Evolutionary conservation across 2,329 filamentous ascomycete species (phyloP).

Genomic region (Penicillium verrucosum): DNA sequence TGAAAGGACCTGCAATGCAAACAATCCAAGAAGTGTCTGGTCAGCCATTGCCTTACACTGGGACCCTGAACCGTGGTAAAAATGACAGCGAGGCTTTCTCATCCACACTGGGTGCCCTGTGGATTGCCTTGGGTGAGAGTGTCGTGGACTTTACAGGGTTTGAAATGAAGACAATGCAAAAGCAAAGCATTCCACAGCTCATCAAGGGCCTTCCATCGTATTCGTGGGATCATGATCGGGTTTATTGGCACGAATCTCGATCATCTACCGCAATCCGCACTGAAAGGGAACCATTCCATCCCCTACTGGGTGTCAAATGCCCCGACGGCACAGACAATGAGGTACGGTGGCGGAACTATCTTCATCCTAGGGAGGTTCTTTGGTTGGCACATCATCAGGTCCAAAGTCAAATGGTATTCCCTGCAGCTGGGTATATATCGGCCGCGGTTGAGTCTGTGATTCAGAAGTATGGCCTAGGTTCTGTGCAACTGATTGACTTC

Average conservation of each 20-base stretch:
- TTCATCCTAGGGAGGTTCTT: slow-evolving; percentile 29
- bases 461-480: slow-evolving; percentile 10
- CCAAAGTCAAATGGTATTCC: slow-evolving; percentile 32
- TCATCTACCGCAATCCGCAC: slow-evolving; percentile 10
- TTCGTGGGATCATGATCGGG: slow-evolving; percentile 23
- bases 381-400: slow-evolving; percentile 37
- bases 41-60: slow-evolving; percentile 13
- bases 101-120: slow-evolving; percentile 17
- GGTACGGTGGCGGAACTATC: slow-evolving; percentile 32
- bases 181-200: neutral
- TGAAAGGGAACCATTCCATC: slow-evolving; percentile 16
- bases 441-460: slow-evolving; percentile 28
- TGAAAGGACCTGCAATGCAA: slow-evolving; percentile 31
- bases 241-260: slow-evolving; percentile 25
- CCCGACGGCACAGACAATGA: slow-evolving; percentile 19
- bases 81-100: slow-evolving; percentile 11
- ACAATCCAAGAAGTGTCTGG: slow-evolving; percentile 24
- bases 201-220: slow-evolving; percentile 22
- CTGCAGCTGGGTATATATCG: slow-evolving; percentile 29
- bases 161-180: neutral
- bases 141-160: slow-evolving; percentile 17
- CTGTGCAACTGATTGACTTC: slow-evolving; percentile 23
- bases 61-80: slow-evolving; percentile 15
- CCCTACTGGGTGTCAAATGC: slow-evolving; percentile 19
- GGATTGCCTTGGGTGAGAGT: slow-evolving; percentile 15